Percentiles rank a stretch among this genome's conserved stretches.
Evolutionary conservation across 2,329 filamentous ascomycete genomes (phyloP).

Genomic region (Penicillium concentricum): DNA sequence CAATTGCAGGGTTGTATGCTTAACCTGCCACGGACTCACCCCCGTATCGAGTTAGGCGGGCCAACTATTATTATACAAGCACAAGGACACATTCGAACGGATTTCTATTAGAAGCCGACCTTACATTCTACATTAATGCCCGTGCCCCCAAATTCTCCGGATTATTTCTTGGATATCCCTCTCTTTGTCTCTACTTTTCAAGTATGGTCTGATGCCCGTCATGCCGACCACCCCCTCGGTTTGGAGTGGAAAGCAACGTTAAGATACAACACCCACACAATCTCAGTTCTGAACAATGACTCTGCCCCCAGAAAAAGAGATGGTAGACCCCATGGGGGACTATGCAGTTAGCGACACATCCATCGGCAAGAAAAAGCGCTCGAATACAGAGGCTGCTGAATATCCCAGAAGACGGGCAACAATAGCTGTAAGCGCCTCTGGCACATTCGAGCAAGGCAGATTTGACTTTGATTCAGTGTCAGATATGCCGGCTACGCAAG

Average conservation of each 20-base stretch:
- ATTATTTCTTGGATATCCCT: neutral
- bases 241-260: slow-evolving; percentile 1
- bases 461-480: slow-evolving; percentile 56
- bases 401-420: slow-evolving; percentile 36
- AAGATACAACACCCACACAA: neutral
- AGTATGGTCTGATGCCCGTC: slow-evolving; percentile 6
- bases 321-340: slow-evolving; percentile 5
- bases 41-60: neutral
- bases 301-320: slow-evolving; percentile 5
- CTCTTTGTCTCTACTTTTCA: neutral
- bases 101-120: neutral
- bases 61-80: neutral
- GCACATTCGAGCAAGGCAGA: neutral
- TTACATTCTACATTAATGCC: neutral
- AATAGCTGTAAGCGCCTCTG: slow-evolving; percentile 29
- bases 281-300: neutral
- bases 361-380: slow-evolving; percentile 28
- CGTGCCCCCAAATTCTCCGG: neutral
- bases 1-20: neutral
- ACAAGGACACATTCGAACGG: neutral
- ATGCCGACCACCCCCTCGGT: neutral
- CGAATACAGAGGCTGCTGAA: slow-evolving; percentile 30
- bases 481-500: slow-evolving; percentile 77
- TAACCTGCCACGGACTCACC: neutral
- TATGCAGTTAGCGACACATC: slow-evolving; percentile 16